phyloP scores from a whole-genome alignment of 2,329 filamentous ascomycete species.

The Metarhizium sp. region DNA sequence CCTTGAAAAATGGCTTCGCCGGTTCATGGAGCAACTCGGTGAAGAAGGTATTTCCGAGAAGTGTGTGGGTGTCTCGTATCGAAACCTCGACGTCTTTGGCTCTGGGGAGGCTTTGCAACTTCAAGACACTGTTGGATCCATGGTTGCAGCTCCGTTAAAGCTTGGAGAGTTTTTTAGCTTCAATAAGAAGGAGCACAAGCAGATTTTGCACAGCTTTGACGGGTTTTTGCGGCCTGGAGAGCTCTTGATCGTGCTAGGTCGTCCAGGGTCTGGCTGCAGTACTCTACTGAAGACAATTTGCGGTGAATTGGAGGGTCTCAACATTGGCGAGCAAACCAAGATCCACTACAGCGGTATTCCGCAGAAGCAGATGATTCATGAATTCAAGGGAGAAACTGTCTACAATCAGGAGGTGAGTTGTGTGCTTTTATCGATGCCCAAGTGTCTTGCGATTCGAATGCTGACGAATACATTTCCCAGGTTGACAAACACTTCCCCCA shows the following conservation, averaged over 20 bases:
- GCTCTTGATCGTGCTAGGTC: conserved; percentile 59
- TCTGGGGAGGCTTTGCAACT: conserved; percentile 58
- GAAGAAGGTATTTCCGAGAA: conserved; percentile 44
- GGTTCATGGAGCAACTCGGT: conserved; percentile 33
- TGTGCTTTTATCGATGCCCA: background rate
- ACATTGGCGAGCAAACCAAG: conserved; percentile 36
- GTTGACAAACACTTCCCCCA: conserved; percentile 67
- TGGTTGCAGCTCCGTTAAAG: conserved; percentile 48
- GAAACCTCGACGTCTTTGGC: conserved; percentile 56
- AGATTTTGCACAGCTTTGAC: conserved; percentile 56
- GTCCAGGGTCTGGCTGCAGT: conserved; percentile 55
- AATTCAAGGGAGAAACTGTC: conserved; percentile 57
- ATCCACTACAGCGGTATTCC: conserved; percentile 57
- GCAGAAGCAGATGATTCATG: conserved; percentile 41
- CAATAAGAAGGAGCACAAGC: conserved; percentile 36
- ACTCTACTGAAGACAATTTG: conserved; percentile 54
- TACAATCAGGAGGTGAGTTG: conserved; percentile 61
- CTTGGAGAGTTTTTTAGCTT: conserved; percentile 45
- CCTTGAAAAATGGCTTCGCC: conserved; percentile 30
- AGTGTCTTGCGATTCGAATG: background rate
- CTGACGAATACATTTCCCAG: conserved; percentile 18
- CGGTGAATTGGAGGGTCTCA: conserved; percentile 50
- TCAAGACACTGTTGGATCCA: conserved; percentile 55
- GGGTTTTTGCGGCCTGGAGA: conserved; percentile 56
- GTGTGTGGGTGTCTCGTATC: conserved; percentile 52